Evolutionary conservation across 257 asterid species (phyloP).

Genomic region (Hygrophila difformis): DNA sequence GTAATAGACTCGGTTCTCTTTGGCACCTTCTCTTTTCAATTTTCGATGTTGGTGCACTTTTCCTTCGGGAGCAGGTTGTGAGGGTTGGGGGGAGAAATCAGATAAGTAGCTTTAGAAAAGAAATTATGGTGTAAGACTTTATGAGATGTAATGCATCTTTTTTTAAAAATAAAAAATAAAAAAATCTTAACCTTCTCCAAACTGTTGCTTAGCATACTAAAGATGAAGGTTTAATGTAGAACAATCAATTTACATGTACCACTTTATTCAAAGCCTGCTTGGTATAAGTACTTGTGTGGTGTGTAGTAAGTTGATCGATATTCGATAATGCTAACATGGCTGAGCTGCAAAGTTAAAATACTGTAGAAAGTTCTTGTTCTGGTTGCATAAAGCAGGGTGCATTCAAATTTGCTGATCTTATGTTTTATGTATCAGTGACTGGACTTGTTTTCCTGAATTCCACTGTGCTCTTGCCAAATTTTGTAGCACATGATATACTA

Average conservation of each 20-base stretch:
- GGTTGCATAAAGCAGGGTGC: too few relatives aligned
- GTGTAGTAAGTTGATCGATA: too few relatives aligned
- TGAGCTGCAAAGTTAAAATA: not conserved
- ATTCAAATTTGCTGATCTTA: too few relatives aligned
- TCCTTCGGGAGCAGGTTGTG: too few relatives aligned
- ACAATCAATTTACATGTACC: not conserved
- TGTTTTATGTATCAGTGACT: not conserved
- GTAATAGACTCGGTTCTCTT: not conserved
- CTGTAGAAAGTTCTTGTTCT: not conserved
- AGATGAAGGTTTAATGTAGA: not conserved
- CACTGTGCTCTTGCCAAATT: not conserved
- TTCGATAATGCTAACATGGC: too few relatives aligned
- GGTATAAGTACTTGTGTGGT: too few relatives aligned
- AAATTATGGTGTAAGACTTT: too few relatives aligned
- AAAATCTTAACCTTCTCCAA: not conserved
- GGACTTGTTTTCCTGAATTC: too few relatives aligned
- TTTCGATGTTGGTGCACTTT: not conserved
- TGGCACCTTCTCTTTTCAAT: not conserved
- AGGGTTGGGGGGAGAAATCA: too few relatives aligned
- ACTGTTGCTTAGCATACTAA: not conserved
- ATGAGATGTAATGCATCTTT: too few relatives aligned
- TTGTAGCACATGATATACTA: constrained; percentile 1
- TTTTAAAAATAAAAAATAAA: too few relatives aligned
- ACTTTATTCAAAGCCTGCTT: not conserved
- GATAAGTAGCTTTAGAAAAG: too few relatives aligned